A percentile compares a stretch with the other conserved stretches of the same genome.
These are phyloP conservation scores for Spinacia oleracea DNA, from an alignment of 179 eudicot genomes.

Conservation along the genomic window DNA sequence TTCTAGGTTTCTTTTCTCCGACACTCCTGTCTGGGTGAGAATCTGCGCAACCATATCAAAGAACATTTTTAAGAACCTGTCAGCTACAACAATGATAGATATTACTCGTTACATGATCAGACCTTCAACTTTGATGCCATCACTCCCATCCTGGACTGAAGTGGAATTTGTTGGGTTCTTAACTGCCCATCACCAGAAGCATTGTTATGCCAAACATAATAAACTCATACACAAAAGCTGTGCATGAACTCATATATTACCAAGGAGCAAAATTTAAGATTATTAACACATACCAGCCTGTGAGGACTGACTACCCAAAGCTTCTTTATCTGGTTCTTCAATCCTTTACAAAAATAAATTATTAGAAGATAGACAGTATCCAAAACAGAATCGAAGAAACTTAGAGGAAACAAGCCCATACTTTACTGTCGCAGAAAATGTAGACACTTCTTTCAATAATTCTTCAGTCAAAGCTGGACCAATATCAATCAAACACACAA, in stretches of 20 bases:
- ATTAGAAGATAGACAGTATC: constrained; percentile 18
- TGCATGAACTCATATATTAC: neutral
- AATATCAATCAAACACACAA: constrained; percentile 26
- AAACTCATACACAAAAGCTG: neutral
- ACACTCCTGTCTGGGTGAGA: constrained; percentile 74
- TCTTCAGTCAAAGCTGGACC: constrained; percentile 55
- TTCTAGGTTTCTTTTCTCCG: constrained; percentile 90
- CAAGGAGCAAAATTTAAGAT: neutral
- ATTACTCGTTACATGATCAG: neutral
- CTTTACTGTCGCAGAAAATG: constrained; percentile 60
- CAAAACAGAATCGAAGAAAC: neutral
- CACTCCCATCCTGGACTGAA: constrained; percentile 46
- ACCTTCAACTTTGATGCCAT: constrained; percentile 82
- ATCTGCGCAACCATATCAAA: constrained; percentile 33
- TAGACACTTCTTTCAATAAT: constrained; percentile 57
- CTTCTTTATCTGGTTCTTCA: constrained; percentile 72
- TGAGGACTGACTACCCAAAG: constrained; percentile 48
- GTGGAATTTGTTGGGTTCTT: constrained; percentile 44
- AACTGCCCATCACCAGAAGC: constrained; percentile 44
- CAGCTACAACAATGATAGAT: constrained; percentile 3
- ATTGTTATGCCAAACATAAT: constrained; percentile 31
- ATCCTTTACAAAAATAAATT: constrained; percentile 46
- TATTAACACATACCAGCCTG: constrained; percentile 48
- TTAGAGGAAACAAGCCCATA: constrained; percentile 31
- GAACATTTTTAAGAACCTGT: neutral